Base-by-base conservation (phyloP, 306 rosid genomes). In the Ormosia semicastrata region DNA sequence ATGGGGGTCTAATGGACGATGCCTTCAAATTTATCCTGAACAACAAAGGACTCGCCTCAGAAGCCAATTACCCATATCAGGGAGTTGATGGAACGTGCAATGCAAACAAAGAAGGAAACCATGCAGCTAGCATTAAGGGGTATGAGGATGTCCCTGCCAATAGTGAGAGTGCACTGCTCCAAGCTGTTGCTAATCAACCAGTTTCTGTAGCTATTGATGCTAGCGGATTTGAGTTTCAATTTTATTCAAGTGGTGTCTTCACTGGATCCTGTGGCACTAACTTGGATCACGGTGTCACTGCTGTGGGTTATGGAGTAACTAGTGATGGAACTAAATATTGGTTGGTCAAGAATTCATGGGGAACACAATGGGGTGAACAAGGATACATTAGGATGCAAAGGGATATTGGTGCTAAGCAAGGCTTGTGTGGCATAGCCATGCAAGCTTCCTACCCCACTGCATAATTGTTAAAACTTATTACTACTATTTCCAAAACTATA, bases 341-440 rank as follows among this genome's bases (percentile, higher is more conserved):
- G 88, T 72, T 81, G 37, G 70, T 81, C 0, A 85, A 85, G 69
- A 85, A 85, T 62, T 85, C 83, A 6, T 81, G 86, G 86, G 88
- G 83, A 12, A 7, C 52, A 15, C 13, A 47, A 1, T 85, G 86
- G 88, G 88, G 88, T 4, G 81, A 85, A 72, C 30, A 85, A 17
- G 88, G 86, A 37, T 85, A 85, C 44, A 57, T 85, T 40, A 72
- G 83, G 49, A 85, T 85, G 81, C 77, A 81, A 5, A 85, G 88
- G 13, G 71, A 66, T 7, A 37, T 81, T 40, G 47, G 5, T 52
- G 81, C 88, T 32, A 33, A 65, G 4, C 63, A 85, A 50, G 88
- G 88, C 17, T 33, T 81, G 53, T 85, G 88, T 77, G 83, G 81
- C 53, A 81, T 85, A 11, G 85, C 85, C 47, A 85, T 65, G 85